Conservation (phyloP, 805 yeast genomes). For the Soucietia sequanensis region DNA sequence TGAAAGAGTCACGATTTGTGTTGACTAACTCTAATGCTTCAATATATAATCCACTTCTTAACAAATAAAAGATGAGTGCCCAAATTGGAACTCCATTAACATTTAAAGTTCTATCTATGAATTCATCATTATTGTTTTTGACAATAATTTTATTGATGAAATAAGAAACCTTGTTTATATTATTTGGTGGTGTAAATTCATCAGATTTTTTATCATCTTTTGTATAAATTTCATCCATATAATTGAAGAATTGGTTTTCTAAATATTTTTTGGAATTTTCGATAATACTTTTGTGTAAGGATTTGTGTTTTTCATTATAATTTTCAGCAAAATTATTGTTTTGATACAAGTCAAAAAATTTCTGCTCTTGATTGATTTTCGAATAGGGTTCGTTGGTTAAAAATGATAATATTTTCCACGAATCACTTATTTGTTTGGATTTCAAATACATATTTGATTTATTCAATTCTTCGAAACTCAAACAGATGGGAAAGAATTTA, state of each 20-base stretch:
- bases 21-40: slow-evolving; percentile 75
- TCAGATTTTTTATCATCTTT: slow-evolving; percentile 46
- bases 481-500: slow-evolving; percentile 54
- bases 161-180: slow-evolving; percentile 67
- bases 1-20: slow-evolving; percentile 67
- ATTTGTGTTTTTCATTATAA: slow-evolving; percentile 24
- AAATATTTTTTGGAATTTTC: slow-evolving; percentile 57
- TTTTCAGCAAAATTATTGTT: slow-evolving; percentile 2
- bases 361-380: slow-evolving; percentile 34
- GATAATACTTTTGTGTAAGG: slow-evolving; percentile 47
- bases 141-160: slow-evolving; percentile 42
- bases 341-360: slow-evolving; percentile 23
- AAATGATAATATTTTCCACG: slow-evolving; percentile 65
- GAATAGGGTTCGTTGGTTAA: slow-evolving; percentile 39
- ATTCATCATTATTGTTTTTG: slow-evolving; percentile 24
- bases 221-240: slow-evolving; percentile 64
- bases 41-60: slow-evolving; percentile 77
- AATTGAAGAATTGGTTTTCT: slow-evolving; percentile 74
- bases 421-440: slow-evolving; percentile 69
- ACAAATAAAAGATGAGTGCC: slow-evolving; percentile 82
- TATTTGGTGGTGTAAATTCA: slow-evolving; percentile 53
- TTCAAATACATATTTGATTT: slow-evolving; percentile 58
- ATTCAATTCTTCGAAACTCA: slow-evolving; percentile 60
- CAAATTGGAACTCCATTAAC: slow-evolving; percentile 90
- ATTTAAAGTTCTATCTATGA: slow-evolving; percentile 31